Evolutionary conservation across 768 basidiomycete species (phyloP).

Genomic region (Dacryopinax spathularia): DNA sequence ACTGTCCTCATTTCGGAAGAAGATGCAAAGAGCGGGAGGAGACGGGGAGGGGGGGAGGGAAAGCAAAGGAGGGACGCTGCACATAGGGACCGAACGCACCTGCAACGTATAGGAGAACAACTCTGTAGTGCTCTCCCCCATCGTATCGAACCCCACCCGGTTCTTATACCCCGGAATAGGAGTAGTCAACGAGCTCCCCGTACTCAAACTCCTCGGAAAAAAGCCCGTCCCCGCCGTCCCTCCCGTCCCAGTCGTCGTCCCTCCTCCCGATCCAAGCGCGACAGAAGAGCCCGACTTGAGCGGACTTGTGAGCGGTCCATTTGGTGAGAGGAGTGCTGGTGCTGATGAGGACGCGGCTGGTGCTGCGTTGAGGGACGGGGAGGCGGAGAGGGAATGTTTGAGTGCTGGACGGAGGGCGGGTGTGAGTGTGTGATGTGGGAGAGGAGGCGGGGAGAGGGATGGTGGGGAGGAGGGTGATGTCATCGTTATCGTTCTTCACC

Average conservation of each 20-base stretch:
- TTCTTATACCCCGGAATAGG: constrained; percentile 29
- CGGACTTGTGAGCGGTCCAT: neutral
- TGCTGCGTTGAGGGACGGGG: constrained; percentile 5
- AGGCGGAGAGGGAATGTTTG: constrained; percentile 24
- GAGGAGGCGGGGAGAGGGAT: neutral
- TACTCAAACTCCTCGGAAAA: neutral
- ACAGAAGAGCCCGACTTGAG: neutral
- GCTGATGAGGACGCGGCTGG: constrained; percentile 1
- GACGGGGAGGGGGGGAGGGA: neutral
- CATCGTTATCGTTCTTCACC: constrained; percentile 3
- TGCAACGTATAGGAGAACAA: constrained; percentile 83
- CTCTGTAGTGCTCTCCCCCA: constrained; percentile 54
- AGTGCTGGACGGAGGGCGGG: constrained; percentile 39
- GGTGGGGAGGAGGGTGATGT: neutral
- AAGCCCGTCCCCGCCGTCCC: too few relatives aligned
- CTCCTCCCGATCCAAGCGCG: too few relatives aligned
- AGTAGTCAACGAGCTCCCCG: neutral
- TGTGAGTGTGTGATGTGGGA: neutral
- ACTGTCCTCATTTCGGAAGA: too few relatives aligned
- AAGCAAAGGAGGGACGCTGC: neutral
- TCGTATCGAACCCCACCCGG: constrained; percentile 77
- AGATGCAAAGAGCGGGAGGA: too few relatives aligned
- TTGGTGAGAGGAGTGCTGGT: constrained; percentile 1
- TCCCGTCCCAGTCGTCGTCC: too few relatives aligned
- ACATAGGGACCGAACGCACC: constrained; percentile 8